Percentiles rank a stretch among this genome's conserved stretches.
These are phyloP conservation scores for Zoysia matrella DNA, from an alignment of 202 grass and related monocot species.

Conservation along the genomic window DNA sequence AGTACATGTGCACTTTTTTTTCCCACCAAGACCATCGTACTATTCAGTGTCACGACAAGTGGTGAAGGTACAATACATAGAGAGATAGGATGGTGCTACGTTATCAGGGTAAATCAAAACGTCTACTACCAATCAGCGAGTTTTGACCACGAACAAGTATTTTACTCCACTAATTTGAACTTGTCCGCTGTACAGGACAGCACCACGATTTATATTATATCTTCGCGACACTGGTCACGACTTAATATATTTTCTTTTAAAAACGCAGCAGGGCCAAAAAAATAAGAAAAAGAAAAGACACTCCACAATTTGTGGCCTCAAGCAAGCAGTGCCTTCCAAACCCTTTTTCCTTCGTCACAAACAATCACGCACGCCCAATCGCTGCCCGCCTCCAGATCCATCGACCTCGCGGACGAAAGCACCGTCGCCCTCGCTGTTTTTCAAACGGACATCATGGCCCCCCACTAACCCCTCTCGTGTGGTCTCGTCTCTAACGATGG, in stretches of 20 bases:
- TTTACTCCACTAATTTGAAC: no score
- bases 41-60: not conserved
- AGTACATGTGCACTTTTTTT: not conserved
- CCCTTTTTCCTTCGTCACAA: not conserved
- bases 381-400: not conserved
- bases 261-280: not conserved
- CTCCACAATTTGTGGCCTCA: not conserved
- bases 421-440: constrained; percentile 28
- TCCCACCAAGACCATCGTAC: not conserved
- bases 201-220: no score
- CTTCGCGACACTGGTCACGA: no score
- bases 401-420: not conserved
- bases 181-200: no score
- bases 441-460: constrained; percentile 41
- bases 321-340: not conserved
- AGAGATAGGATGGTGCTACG: no score
- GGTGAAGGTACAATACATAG: no score
- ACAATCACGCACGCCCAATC: not conserved
- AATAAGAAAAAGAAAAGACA: not conserved
- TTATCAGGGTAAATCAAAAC: no score
- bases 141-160: no score
- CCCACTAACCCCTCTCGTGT: constrained; percentile 42
- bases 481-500: constrained; percentile 44
- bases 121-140: no score
- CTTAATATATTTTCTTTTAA: not conserved